These are phyloP conservation scores for Auricularia auricula-judae DNA, from an alignment of 768 basidiomycete species.

Conservation along the genomic window DNA sequence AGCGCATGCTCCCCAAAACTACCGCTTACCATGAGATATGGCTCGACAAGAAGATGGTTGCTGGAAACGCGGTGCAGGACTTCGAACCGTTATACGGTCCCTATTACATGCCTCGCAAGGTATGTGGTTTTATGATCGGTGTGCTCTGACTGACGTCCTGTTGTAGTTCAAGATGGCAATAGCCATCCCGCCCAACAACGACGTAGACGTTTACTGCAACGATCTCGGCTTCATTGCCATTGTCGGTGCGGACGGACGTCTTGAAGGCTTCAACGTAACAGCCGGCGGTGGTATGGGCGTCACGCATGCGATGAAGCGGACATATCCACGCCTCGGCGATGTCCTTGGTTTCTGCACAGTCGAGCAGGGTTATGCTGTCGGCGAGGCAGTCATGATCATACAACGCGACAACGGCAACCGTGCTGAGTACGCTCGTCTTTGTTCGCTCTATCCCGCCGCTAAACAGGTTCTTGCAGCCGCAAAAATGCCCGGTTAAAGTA, in stretches of 20 bases:
- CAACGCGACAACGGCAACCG: conserved; percentile 97
- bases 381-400: conserved; percentile 86
- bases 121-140: conserved; percentile 17
- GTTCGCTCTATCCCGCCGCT: not conserved
- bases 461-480: not conserved
- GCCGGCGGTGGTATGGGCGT: conserved; percentile 99
- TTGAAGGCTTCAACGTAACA: conserved; percentile 88
- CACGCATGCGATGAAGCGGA: conserved; percentile 98
- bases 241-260: conserved; percentile 57
- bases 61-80: conserved; percentile 87
- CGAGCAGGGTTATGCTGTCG: conserved; percentile 75
- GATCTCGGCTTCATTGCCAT: conserved; percentile 97
- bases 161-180: conserved; percentile 91
- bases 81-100: conserved; percentile 96
- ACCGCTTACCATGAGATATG: conserved; percentile 98
- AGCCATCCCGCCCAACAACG: conserved; percentile 92
- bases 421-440: conserved; percentile 56
- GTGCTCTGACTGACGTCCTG: not conserved
- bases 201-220: conserved; percentile 90
- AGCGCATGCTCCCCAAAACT: conserved; percentile 79
- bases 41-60: conserved; percentile 94
- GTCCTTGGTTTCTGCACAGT: conserved; percentile 87
- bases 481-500: conserved; percentile 90
- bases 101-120: conserved; percentile 93
- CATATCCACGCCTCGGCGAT: conserved; percentile 82